Base-by-base conservation (phyloP, 2,329 filamentous ascomycete genomes). In the Colletotrichum salicis region DNA sequence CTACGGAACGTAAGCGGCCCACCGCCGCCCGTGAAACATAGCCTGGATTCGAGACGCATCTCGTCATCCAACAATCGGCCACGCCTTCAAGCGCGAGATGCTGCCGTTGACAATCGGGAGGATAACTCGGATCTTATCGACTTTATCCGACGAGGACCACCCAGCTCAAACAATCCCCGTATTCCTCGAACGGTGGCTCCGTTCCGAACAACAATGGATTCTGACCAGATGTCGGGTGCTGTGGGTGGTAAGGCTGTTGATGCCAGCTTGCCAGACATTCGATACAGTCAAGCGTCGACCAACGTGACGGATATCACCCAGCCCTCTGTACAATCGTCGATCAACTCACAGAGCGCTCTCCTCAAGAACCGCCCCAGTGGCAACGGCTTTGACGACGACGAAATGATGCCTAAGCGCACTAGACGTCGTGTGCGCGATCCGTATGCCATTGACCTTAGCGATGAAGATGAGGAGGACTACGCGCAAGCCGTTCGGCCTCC, bases 91-190 rank as follows among this genome's bases (percentile, higher is more conserved):
- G 91, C 96, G 70, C 92, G 94, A 60, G 91, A 94, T 73, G 90
- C 94, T 48, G 86, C 87, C 54, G 87, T 90, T 19, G 87, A 91
- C 61, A 84, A 84, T 69, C 87, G 86, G 63, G 90, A 90, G 62
- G 91, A 92, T 74, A 97, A 92, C 68, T 93, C 94, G 13, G 96
- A 98, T 72, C 84, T 99, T 70, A 97, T 98, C 75, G 95, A 98
- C 79, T 98, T 99, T 80, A 97, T 99, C 75, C 92, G 95, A 57
- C 92, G 94, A 79, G 96, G 95, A 1, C 95, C 95, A 3, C 92
- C 93, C 0, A 87, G 84, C 72, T 79, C 84, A 56, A 83, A 85
- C 41, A 88, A 89, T 73, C 93, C 91, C 70, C 91, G 94, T 29
- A 96, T 97, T 73, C 93, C 94, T 54, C 91, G 93, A 22, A 90